These are phyloP conservation scores for Eimeria brunetti DNA, from an alignment of 169 alveolate genomes.

Conservation along the genomic window DNA sequence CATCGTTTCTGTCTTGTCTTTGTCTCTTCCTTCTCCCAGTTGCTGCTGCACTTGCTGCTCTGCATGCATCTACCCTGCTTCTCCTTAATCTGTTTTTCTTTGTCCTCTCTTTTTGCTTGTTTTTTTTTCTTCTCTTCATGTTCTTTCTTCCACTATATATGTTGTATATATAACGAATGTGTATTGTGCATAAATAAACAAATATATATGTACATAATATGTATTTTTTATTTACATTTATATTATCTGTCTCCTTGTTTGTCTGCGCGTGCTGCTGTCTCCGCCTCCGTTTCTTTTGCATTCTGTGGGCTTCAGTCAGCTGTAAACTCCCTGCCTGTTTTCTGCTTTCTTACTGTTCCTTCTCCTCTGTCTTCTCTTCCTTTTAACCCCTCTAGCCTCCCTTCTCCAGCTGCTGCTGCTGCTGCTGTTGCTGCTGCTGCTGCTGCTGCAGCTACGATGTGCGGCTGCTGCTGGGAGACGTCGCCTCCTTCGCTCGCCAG, in stretches of 20 bases:
- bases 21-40: too few species aligned
- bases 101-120: neutral
- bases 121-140: neutral
- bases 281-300: too few species aligned
- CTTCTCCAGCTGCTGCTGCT: neutral
- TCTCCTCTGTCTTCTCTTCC: neutral
- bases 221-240: too few species aligned
- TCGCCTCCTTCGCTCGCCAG: slow-evolving; percentile 29
- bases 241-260: neutral
- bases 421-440: slow-evolving; percentile 24
- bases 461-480: slow-evolving; percentile 61
- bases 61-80: too few species aligned
- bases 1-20: neutral
- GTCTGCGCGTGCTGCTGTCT: too few species aligned
- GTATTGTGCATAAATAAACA: too few species aligned
- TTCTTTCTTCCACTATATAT: neutral
- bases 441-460: slow-evolving; percentile 67
- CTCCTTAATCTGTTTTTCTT: neutral
- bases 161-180: too few species aligned
- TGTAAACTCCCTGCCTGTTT: too few species aligned
- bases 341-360: too few species aligned
- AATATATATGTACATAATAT: too few species aligned
- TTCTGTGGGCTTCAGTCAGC: too few species aligned
- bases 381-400: neutral
- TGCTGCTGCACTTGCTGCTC: too few species aligned